Evolutionary conservation across 345 rosid genomes (phyloP), one percentile per base, ranked within the genome.

Genomic region (Populus alba): DNA sequence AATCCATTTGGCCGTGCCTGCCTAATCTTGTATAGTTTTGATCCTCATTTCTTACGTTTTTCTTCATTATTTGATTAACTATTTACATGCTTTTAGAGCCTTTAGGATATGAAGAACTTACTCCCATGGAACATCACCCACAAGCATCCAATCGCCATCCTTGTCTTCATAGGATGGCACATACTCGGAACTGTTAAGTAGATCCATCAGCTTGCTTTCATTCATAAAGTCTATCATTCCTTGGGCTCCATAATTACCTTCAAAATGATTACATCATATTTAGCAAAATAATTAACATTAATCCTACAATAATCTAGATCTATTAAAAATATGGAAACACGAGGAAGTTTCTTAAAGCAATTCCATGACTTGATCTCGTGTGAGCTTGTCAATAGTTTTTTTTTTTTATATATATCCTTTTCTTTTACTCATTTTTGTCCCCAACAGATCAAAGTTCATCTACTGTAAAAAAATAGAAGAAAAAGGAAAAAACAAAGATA

Each of bases 211-310:
- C 88, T 95, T 95, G 81, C 94, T 91, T 84, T 93, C 98, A 68
- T 93, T 95, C 99, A 95, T 95, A 83, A 95, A 95, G 84, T 95
- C 99, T 86, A 93, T 93, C 98, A 95, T 93, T 72, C 96, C 98
- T 80, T 93, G 85, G 22, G 84, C 66, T 68, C 92, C 90, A 83
- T 86, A 88, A 75, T 87, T 87, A 25, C 92, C 91, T 91, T 66
- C 70, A 76, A 70, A 57, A 57, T 11, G 16, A 12, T 45, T 13
- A 45, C 0, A 45, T 45, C 1, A 13, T 3, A 45, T 35, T 61
- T 22, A 61, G 31, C 66, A 61, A 25, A 62, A 61, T n/a, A 17
- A 51, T 73, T 20, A 53, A 27, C 63, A 71, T 61, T 27, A 73
- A 43, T 66, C 29, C 15, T 6, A 22, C 61, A 45, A 59, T n/a